Conservation (phyloP, 495 filamentous ascomycete species). For the Hypoxylon trugodes region DNA sequence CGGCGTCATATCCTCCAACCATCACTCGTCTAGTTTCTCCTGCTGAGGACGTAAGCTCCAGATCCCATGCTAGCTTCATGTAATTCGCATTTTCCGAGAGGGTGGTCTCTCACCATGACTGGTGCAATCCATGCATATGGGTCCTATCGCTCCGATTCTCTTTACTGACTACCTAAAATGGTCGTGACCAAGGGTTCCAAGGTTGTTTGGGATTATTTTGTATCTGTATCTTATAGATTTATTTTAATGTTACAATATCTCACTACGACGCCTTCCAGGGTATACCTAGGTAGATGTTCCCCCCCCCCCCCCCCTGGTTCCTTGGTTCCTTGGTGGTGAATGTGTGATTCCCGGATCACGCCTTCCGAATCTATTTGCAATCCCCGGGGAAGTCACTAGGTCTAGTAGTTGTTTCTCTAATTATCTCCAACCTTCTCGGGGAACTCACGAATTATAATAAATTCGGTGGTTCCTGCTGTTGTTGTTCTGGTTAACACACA, state of each 20-base stretch:
- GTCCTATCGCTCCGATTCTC: not conserved
- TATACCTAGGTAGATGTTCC: too few species aligned
- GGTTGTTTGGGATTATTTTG: not conserved
- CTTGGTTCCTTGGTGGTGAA: slow-evolving; percentile 1
- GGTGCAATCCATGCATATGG: not conserved
- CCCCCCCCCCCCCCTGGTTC: too few species aligned
- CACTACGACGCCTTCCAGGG: not conserved
- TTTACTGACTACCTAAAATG: slow-evolving; percentile 9
- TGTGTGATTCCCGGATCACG: not conserved
- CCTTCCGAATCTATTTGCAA: slow-evolving; percentile 25
- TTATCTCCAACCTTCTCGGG: slow-evolving; percentile 23
- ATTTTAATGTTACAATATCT: slow-evolving; percentile 3
- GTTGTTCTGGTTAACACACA: slow-evolving; percentile 3
- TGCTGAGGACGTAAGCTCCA: not conserved
- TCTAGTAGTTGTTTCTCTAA: not conserved
- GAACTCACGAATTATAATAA: slow-evolving; percentile 17
- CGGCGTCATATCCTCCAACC: slow-evolving; percentile 21
- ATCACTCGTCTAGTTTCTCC: slow-evolving; percentile 5
- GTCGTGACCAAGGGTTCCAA: slow-evolving; percentile 3
- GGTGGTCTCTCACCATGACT: not conserved
- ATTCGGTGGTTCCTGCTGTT: slow-evolving; percentile 14
- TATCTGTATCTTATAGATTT: too few species aligned
- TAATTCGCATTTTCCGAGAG: not conserved
- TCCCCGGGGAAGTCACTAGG: not conserved
- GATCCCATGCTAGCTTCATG: slow-evolving; percentile 14